Evolutionary conservation across 75 land plant genomes (phyloP).

Genomic region (Sequoia sempervirens): DNA sequence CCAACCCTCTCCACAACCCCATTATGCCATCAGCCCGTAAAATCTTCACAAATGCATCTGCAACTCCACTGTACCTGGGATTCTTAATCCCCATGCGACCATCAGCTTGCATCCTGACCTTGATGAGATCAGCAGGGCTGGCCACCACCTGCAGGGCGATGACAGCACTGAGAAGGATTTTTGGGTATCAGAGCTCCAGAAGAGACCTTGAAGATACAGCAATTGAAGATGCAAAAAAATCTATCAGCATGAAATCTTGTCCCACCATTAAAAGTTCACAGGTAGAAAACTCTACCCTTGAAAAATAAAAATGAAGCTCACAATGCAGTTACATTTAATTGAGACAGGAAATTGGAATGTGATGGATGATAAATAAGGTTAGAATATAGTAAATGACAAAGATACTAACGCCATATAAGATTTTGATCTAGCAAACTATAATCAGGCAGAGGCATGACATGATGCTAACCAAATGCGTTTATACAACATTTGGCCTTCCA

Average conservation of each 20-base stretch:
- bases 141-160: conserved; percentile 58
- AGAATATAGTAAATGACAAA: neutral
- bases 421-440: neutral
- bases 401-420: neutral
- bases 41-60: conserved; percentile 70
- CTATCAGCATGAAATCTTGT: neutral
- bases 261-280: neutral
- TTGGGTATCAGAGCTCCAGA: neutral
- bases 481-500: too few species aligned
- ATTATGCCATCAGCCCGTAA: conserved; percentile 47
- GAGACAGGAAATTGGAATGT: neutral
- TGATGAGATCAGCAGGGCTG: conserved; percentile 93
- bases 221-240: neutral
- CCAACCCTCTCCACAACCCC: conserved; percentile 83
- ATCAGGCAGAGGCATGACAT: neutral
- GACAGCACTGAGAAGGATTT: neutral
- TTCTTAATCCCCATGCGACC: conserved; percentile 38
- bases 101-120: conserved; percentile 95
- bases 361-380: neutral
- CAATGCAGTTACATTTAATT: neutral
- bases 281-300: neutral
- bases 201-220: neutral
- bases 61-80: conserved; percentile 54
- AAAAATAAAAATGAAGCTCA: neutral
- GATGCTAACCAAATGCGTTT: neutral